Evolutionary conservation across 2,329 filamentous ascomycete species (phyloP).

Genomic region (Bimuria novae-zelandiae): DNA sequence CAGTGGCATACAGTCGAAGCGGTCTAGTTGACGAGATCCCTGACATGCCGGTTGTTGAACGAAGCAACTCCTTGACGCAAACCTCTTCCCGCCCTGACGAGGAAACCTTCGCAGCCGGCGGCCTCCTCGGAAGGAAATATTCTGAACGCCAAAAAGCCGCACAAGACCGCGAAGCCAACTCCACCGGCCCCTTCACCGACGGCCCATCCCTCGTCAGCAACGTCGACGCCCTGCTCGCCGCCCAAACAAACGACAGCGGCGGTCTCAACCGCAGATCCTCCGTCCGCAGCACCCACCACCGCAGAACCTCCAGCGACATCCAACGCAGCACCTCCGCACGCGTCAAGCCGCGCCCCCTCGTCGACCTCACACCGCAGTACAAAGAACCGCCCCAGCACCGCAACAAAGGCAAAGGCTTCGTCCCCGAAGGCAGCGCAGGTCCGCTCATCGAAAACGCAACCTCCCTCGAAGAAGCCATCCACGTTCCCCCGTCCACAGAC

Average conservation of each 20-base stretch:
- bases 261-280: slow-evolving; percentile 38
- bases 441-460: slow-evolving; percentile 54
- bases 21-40: slow-evolving; percentile 22
- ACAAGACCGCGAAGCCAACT: slow-evolving; percentile 44
- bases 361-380: slow-evolving; percentile 70
- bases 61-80: slow-evolving; percentile 26
- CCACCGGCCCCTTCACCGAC: slow-evolving; percentile 56
- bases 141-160: slow-evolving; percentile 50
- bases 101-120: slow-evolving; percentile 52
- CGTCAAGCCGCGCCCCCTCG: slow-evolving; percentile 62
- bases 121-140: slow-evolving; percentile 57
- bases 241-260: slow-evolving; percentile 27
- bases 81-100: slow-evolving; percentile 31
- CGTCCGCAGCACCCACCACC: slow-evolving; percentile 37
- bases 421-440: slow-evolving; percentile 43
- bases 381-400: slow-evolving; percentile 65
- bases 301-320: slow-evolving; percentile 44
- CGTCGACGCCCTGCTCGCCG: slow-evolving; percentile 30
- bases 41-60: slow-evolving; percentile 13
- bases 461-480: slow-evolving; percentile 49
- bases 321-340: slow-evolving; percentile 53
- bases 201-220: slow-evolving; percentile 63
- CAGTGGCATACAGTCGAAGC: slow-evolving; percentile 34
- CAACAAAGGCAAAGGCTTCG: slow-evolving; percentile 57
- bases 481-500: slow-evolving; percentile 49